These are phyloP conservation scores for Trichoderma lentiforme DNA, from an alignment of 2,329 filamentous ascomycete genomes.

Conservation along the genomic window DNA sequence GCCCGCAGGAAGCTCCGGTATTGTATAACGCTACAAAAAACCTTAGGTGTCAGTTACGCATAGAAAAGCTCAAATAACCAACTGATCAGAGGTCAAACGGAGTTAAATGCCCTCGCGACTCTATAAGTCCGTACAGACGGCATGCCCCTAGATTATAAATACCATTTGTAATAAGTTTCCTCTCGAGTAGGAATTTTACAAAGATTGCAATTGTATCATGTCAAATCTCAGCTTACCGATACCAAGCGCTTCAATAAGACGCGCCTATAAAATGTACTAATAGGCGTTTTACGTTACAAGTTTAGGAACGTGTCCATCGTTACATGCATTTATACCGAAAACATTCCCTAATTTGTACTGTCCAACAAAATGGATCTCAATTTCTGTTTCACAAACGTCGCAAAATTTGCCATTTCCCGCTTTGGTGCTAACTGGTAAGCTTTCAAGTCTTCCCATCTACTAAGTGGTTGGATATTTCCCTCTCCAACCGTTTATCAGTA, in stretches of 20 bases:
- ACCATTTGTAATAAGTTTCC: neutral
- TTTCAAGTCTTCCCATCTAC: neutral
- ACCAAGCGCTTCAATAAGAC: no score
- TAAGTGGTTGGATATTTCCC: neutral
- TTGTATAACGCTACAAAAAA: neutral
- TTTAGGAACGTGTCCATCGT: no score
- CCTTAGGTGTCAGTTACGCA: neutral
- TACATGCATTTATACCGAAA: no score
- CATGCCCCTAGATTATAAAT: neutral
- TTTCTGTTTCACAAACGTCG: neutral
- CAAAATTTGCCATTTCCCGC: neutral
- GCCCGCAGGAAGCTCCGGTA: neutral
- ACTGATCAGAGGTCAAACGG: neutral
- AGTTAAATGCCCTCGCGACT: neutral
- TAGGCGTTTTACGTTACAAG: no score
- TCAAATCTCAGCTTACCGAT: neutral
- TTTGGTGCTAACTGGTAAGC: neutral
- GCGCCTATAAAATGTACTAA: no score
- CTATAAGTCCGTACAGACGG: neutral
- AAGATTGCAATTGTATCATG: neutral
- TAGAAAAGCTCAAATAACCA: neutral
- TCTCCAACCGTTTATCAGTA: neutral
- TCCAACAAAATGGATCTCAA: neutral
- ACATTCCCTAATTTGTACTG: neutral
- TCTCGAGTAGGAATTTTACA: neutral